Evolutionary conservation across 805 yeast species (phyloP).

Genomic region (Saccharomyces jurei): DNA sequence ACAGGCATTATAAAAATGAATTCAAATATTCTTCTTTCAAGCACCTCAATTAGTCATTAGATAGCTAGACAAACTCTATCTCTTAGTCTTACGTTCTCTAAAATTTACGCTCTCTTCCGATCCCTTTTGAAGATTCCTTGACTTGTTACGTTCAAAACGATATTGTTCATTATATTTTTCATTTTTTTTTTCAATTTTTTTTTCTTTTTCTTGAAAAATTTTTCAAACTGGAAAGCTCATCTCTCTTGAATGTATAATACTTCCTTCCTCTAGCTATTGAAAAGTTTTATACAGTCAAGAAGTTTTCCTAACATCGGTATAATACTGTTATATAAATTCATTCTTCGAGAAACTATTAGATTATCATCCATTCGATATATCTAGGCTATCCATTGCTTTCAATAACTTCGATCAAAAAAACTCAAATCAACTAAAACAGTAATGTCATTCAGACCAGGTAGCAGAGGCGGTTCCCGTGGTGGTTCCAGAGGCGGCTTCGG

Average conservation of each 20-base stretch:
- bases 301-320: not conserved
- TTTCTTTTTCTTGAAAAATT: not conserved
- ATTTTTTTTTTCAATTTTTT: not conserved
- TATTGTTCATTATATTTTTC: not conserved
- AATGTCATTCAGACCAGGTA: conserved; percentile 76
- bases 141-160: not conserved
- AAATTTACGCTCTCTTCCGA: not conserved
- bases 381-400: not conserved
- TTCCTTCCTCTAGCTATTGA: not conserved
- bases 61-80: no score
- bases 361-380: not conserved
- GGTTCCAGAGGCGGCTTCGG: conserved; percentile 21
- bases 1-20: conserved; percentile 21
- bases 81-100: not conserved
- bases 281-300: not conserved
- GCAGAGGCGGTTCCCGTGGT: conserved; percentile 53
- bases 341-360: not conserved
- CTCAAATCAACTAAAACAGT: conserved; percentile 7
- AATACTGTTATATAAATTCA: not conserved
- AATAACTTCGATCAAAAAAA: not conserved
- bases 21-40: not conserved
- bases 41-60: not conserved
- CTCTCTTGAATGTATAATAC: not conserved
- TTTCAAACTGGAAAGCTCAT: conserved; percentile 1
- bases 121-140: not conserved